Evolutionary conservation across 257 asterid genomes (phyloP), one percentile per base, ranked within the genome.

Genomic region (Euphrasia confusa): DNA sequence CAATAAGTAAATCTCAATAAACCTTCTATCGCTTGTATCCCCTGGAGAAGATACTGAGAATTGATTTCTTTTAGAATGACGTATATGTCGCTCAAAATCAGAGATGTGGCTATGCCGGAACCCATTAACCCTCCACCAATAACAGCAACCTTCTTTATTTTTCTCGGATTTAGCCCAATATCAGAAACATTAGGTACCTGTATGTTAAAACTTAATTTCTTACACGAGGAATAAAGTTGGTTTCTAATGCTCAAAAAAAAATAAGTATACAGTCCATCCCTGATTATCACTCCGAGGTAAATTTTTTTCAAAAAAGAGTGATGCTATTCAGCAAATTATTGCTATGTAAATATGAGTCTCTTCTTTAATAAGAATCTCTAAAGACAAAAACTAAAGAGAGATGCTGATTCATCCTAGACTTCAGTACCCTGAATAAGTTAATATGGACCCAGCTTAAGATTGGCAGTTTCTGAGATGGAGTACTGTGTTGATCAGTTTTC

Each of bases 81-180:
- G 59, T 60, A 68, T 53, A 78, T 75, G 73, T 75, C 71, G 65
- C 81, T 73, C 89, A 93, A 73, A 72, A 93, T 66, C 52, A 93
- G 80, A 45, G 96, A 83, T 55, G 99, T 89, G 60, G 96, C 95
- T 67, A 93, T 93, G 72, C 97, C 99, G 61, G 99, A 87, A 74
- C 99, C 99, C 97, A 89, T 93, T 67, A 93, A 77, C 52, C 99
- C 99, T 74, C 96, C 99, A 70, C 99, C 99, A 67, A 93, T 89
- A 11, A 93, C 78, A 54, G 95, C 99, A 71, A 89, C 88, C 74
- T 81, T 89, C 84, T 76, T 84, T 39, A 90, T 66, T 42, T 78
- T 72, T 77, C 89, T 93, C 60, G 99, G 96, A 72, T 87, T 93
- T 48, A 93, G 93, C 65, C 99, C 99, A 75, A 82, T 63, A 64